Percentiles rank a stretch among this genome's conserved stretches.
Conservation (phyloP, 176 grass and related monocot genomes). For the Oryza australiensis region DNA sequence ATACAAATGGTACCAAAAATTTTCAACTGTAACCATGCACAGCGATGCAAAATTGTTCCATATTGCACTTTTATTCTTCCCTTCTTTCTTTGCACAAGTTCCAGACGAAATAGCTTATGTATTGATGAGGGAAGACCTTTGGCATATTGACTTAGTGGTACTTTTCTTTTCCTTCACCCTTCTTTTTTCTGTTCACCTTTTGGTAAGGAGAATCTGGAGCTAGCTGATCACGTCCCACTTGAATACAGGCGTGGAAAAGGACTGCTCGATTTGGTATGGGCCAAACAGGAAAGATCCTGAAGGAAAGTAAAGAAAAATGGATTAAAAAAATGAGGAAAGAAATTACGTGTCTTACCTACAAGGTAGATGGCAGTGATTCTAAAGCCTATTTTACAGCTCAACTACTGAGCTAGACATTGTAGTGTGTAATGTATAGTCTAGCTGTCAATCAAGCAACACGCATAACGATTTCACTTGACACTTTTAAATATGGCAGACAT, state of each 20-base stretch:
- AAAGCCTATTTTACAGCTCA: not conserved
- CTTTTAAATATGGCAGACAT: not conserved
- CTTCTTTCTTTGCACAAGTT: constrained; percentile 15
- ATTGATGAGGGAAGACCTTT: constrained; percentile 24
- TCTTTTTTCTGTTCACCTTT: constrained; percentile 36
- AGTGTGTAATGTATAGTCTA: not conserved
- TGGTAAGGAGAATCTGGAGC: constrained; percentile 41
- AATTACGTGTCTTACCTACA: not conserved
- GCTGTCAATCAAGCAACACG: not conserved
- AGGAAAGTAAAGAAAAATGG: not conserved
- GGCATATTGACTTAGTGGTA: constrained; percentile 38
- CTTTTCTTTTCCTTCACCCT: constrained; percentile 21
- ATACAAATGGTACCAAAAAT: constrained; percentile 10
- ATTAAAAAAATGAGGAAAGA: constrained; percentile 21
- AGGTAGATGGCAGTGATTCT: constrained; percentile 21
- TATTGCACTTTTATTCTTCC: constrained; percentile 7
- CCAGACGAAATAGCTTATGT: constrained; percentile 9
- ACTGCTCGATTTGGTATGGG: constrained; percentile 23
- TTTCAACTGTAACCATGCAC: not conserved
- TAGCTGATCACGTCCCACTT: constrained; percentile 31
- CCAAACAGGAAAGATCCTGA: constrained; percentile 24
- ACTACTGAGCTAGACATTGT: not conserved
- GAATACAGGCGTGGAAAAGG: constrained; percentile 33
- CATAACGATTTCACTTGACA: constrained; percentile 5
- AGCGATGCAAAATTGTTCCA: constrained; percentile 12